phyloP scores from a whole-genome alignment of 306 rosid species.

The Trifolium repens region DNA sequence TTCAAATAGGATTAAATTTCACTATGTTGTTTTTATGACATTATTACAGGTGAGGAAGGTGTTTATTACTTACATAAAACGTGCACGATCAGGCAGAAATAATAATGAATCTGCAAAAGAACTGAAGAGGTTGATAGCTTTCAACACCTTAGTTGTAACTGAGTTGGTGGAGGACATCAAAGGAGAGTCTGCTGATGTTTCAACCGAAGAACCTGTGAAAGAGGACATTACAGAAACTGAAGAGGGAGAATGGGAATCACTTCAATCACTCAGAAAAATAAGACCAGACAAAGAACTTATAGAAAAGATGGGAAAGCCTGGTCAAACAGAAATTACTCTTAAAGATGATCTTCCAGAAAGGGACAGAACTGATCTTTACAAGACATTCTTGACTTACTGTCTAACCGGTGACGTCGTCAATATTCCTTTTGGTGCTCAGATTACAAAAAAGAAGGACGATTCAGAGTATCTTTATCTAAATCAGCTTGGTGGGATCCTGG shows the following conservation, averaged over 20 bases:
- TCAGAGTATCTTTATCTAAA: constrained; percentile 77
- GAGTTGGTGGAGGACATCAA: constrained; percentile 88
- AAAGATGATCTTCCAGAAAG: constrained; percentile 89
- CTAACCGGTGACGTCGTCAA: constrained; percentile 84
- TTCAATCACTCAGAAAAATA: constrained; percentile 74
- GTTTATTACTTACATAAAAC: constrained; percentile 76
- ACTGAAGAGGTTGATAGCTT: constrained; percentile 90
- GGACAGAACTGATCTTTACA: constrained; percentile 89
- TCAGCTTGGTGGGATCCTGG: constrained; percentile 90
- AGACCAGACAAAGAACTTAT: constrained; percentile 68
- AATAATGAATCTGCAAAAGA: constrained; percentile 87
- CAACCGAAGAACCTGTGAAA: constrained; percentile 66
- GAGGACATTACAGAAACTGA: constrained; percentile 45
- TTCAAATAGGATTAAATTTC: constrained; percentile 18
- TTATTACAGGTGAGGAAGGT: constrained; percentile 70
- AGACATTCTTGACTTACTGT: constrained; percentile 82
- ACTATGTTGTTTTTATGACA: constrained; percentile 36
- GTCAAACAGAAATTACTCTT: constrained; percentile 92
- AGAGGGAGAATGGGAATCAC: constrained; percentile 85
- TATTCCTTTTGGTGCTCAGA: constrained; percentile 81
- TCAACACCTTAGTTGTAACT: constrained; percentile 90
- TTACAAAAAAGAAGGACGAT: constrained; percentile 84
- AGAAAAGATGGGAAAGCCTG: constrained; percentile 78
- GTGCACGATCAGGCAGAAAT: constrained; percentile 79
- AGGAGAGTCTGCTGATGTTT: constrained; percentile 74